phyloP scores from a whole-genome alignment of 163 green algal species.

The Dunaliella salina region DNA sequence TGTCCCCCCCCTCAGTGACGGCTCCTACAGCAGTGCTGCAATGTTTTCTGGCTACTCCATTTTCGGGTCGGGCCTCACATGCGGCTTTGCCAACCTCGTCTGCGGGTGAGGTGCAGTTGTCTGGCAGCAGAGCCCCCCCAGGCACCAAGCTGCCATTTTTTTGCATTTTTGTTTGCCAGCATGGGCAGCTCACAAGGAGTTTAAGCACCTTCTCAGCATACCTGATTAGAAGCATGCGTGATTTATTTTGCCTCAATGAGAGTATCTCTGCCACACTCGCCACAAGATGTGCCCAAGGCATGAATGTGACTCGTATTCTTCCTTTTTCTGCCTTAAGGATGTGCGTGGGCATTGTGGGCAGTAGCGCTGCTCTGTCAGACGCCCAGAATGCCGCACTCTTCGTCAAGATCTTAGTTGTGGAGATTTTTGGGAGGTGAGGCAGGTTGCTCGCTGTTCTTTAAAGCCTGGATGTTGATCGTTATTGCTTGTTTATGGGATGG shows the following conservation, averaged over 20 bases:
- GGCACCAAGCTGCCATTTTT: no score
- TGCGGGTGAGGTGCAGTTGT: slow-evolving; percentile 74
- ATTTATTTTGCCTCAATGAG: no score
- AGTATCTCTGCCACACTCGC: no score
- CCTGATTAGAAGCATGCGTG: no score
- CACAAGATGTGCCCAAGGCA: no score
- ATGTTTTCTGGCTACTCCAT: slow-evolving; percentile 87
- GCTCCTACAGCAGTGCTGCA: slow-evolving; percentile 47
- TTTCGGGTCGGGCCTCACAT: slow-evolving; percentile 86
- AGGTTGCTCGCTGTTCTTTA: no score
- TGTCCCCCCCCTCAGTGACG: slow-evolving; percentile 36
- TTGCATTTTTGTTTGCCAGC: no score
- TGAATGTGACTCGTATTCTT: background rate
- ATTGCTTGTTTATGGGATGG: no score
- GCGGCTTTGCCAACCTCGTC: slow-evolving; percentile 93
- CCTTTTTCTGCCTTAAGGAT: slow-evolving; percentile 61
- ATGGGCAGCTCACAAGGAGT: no score
- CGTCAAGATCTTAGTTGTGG: slow-evolving; percentile 99
- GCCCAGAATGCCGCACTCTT: slow-evolving; percentile 96
- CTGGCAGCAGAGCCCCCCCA: no score
- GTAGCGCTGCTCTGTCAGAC: slow-evolving; percentile 90
- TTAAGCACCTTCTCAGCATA: no score
- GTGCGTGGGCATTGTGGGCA: slow-evolving; percentile 96
- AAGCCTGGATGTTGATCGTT: no score
- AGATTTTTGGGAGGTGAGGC: slow-evolving; percentile 89